Evolutionary conservation across 2,329 filamentous ascomycete genomes (phyloP), one percentile per base, ranked within the genome.

Genomic region (Xylariaceae sp.): DNA sequence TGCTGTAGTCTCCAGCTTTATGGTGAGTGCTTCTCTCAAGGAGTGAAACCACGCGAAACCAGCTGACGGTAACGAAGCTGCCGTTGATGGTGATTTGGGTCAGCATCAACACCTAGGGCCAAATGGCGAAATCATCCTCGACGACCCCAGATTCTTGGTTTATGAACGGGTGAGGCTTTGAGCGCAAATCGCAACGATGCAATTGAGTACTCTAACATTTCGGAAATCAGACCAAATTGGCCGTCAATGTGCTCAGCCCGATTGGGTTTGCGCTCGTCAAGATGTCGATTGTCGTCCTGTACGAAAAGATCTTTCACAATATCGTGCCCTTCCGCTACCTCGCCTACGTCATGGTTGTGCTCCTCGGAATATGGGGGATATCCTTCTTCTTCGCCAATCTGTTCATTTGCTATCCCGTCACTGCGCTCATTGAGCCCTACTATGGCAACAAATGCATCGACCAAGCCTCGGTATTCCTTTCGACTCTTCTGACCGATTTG

Each of bases 381-480:
- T 58, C 61, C 33, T 65, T 60, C 43, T 63, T 63, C 50, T 61
- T 64, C 48, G 55, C 60, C 10, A 62, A 65, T 36, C 50, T 65
- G 10, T 64, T 65, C 44, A 64, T 58, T 10, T 64, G 62, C 40
- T 63, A 43, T 38, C 62, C 60, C 12, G 54, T 63, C 42, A 64
- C 56, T 3, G 54, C 58, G 3, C 59, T 64, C 38, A 61, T 64
- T 38, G 60, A 63, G 31, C 38, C 52, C 6, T 62, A 57, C 48
- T 56, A 66, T 40, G 56, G 55, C 45, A 66, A 63, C 44, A 56
- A 56, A 12, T 66, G 58, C 42, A 51, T 63, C 14, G 47, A 64
- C 39, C 50, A 51, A 31, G 50, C 57, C 5, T 43, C 58, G 10
- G 50, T 65, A 43, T 65, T 58, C 31, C 55, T 63, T 10, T 54